These are phyloP conservation scores for Botrytis cinerea DNA, from an alignment of 2,329 filamentous ascomycete genomes.

Conservation along the genomic window DNA sequence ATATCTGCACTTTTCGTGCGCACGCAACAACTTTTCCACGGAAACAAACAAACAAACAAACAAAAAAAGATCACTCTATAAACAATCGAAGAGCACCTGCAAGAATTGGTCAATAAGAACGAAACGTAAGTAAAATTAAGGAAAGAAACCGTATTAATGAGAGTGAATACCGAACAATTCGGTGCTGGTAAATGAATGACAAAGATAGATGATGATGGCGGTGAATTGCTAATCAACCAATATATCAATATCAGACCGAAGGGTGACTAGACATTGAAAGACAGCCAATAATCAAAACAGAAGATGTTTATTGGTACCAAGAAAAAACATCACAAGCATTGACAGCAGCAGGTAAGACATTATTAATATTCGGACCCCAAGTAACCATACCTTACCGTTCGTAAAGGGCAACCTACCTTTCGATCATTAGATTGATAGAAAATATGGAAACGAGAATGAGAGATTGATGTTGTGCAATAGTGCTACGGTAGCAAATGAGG, in stretches of 20 bases:
- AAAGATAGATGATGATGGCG: slow-evolving; percentile 14
- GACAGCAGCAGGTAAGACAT: slow-evolving; percentile 10
- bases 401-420: background rate
- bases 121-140: background rate
- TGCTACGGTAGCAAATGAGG: slow-evolving; percentile 11
- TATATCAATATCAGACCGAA: background rate
- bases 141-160: slow-evolving; percentile 3
- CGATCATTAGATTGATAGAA: slow-evolving; percentile 2
- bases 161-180: slow-evolving; percentile 5
- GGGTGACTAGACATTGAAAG: background rate
- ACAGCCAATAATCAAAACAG: background rate
- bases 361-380: slow-evolving; percentile 10
- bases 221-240: slow-evolving; percentile 15
- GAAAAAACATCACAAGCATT: background rate
- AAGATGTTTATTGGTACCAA: slow-evolving; percentile 16
- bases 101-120: background rate
- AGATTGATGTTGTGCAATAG: background rate
- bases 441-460: background rate
- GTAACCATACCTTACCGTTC: background rate
- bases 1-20: slow-evolving; percentile 18
- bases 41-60: background rate
- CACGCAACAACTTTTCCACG: background rate
- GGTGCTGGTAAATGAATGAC: slow-evolving; percentile 4
- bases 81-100: background rate
- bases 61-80: background rate